Conservation (phyloP, 1,284 basidiomycete species). For the Vanrija sp. region DNA sequence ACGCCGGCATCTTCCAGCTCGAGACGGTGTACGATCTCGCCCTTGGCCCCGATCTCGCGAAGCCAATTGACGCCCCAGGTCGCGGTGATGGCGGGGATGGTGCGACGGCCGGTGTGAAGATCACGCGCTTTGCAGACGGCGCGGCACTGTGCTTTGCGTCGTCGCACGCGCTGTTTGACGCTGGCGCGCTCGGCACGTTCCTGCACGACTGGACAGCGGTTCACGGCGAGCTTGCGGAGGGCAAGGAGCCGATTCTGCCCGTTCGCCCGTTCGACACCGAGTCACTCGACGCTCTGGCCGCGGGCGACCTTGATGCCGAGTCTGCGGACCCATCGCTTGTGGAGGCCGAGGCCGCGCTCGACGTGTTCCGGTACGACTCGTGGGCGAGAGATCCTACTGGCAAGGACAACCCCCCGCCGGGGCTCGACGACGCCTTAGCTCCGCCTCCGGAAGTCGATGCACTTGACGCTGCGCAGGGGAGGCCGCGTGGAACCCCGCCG, state of each 20-base stretch:
- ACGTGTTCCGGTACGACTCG: slow-evolving; percentile 16
- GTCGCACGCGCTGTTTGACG: slow-evolving; percentile 8
- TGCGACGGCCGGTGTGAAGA: slow-evolving; percentile 1
- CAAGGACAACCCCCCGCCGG: neutral
- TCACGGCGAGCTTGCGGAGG: neutral
- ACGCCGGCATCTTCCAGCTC: neutral
- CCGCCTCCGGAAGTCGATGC: neutral
- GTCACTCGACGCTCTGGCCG: neutral
- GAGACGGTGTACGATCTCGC: neutral
- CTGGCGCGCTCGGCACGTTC: slow-evolving; percentile 3
- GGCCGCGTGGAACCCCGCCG: slow-evolving; percentile 35
- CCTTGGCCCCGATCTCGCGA: slow-evolving; percentile 3
- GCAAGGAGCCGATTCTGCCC: neutral
- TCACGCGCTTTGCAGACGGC: slow-evolving; percentile 9
- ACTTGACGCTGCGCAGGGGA: slow-evolving; percentile 15
- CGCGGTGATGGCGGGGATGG: neutral
- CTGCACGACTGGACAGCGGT: slow-evolving; percentile 5
- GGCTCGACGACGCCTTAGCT: neutral
- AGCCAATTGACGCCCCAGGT: neutral
- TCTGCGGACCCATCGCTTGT: neutral
- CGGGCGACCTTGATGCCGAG: slow-evolving; percentile 4
- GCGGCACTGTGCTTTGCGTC: slow-evolving; percentile 1
- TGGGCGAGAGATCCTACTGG: slow-evolving; percentile 2
- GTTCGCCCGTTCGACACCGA: neutral
- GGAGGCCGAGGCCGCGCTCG: slow-evolving; percentile 1